Base-by-base conservation (phyloP, 139 green algal genomes). In the Ettlia oleoabundans region DNA sequence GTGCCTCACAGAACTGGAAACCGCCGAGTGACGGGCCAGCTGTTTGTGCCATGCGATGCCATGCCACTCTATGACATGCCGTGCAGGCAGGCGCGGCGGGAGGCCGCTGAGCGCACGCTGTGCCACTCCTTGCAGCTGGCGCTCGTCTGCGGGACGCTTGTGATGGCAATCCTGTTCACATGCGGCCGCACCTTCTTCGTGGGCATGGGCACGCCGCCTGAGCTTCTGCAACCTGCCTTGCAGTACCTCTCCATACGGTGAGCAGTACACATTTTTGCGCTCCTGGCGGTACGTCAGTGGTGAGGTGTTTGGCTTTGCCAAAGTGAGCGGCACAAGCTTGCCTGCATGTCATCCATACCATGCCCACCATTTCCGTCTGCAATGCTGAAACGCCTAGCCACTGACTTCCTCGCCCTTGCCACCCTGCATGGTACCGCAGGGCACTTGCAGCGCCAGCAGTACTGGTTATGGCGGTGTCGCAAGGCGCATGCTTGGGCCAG, bases 401-500 rank as follows among this genome's bases (percentile, higher is more conserved):
- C n/a, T n/a, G n/a, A n/a, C n/a, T n/a, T n/a, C n/a, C n/a, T n/a
- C n/a, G n/a, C n/a, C n/a, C n/a, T n/a, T n/a, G n/a, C n/a, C n/a
- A n/a, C n/a, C n/a, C n/a, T n/a, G n/a, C n/a, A n/a, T n/a, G n/a
- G n/a, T n/a, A n/a, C n/a, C 43, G 78, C 68, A 82, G 92, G 32
- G 90, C 89, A 3, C 74, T 94, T 19, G 90, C 92, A 47, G 78
- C 81, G 3, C 92, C 92, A 8, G 90, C 84, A 10, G 89, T 95
- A 32, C 78, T 95, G 38, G 35, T 91, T 19, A 89, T 85, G 61
- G 88, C 84, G 19, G 92, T 91, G 28, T 81, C 52, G 3, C 88
- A 94, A 72, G 92, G 90, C 1, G 86, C 82, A 32, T 95, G 89
- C 87, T 81, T 95, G 61, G 92, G 92, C 22, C 74, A 91, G 76